Evolutionary conservation across 768 basidiomycete genomes (phyloP).

Genomic region (Galerina marginata): DNA sequence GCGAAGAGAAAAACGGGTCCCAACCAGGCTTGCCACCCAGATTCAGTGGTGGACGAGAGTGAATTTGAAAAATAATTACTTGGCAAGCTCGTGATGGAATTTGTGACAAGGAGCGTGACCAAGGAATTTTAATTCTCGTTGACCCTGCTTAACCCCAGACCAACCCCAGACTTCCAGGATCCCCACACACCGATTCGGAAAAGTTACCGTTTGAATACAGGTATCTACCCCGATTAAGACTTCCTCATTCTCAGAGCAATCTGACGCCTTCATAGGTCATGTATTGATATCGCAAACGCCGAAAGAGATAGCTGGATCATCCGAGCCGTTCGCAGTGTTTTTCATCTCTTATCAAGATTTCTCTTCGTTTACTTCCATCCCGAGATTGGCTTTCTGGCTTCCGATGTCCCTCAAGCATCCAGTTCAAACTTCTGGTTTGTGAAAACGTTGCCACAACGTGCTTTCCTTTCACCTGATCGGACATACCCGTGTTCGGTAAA

Average conservation of each 20-base stretch:
- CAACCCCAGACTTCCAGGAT: constrained; percentile 19
- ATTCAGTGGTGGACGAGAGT: constrained; percentile 13
- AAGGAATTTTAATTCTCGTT: constrained; percentile 8
- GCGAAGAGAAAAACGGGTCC: constrained; percentile 27
- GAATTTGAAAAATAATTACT: constrained; percentile 14
- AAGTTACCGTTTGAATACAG: constrained; percentile 19
- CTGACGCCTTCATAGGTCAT: constrained; percentile 10
- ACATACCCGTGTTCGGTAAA: constrained; percentile 49
- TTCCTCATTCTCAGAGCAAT: constrained; percentile 18
- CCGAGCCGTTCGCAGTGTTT: constrained; percentile 19
- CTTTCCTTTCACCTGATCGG: constrained; percentile 47
- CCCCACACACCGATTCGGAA: constrained; percentile 26
- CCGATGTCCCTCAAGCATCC: constrained; percentile 28
- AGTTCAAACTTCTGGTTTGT: constrained; percentile 37
- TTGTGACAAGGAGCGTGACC: constrained; percentile 17
- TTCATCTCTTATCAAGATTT: constrained; percentile 18
- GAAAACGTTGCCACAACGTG: constrained; percentile 50
- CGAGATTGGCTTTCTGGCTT: constrained; percentile 37
- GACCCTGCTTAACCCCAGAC: constrained; percentile 22
- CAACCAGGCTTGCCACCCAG: constrained; percentile 17
- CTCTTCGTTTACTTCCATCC: constrained; percentile 10
- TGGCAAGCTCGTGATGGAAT: constrained; percentile 9
- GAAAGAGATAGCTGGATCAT: constrained; percentile 10
- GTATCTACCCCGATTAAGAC: constrained; percentile 20
- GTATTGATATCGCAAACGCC: constrained; percentile 13